These are phyloP conservation scores for Sisymbrium altissimum DNA, from an alignment of 345 rosid species.

Conservation along the genomic window DNA sequence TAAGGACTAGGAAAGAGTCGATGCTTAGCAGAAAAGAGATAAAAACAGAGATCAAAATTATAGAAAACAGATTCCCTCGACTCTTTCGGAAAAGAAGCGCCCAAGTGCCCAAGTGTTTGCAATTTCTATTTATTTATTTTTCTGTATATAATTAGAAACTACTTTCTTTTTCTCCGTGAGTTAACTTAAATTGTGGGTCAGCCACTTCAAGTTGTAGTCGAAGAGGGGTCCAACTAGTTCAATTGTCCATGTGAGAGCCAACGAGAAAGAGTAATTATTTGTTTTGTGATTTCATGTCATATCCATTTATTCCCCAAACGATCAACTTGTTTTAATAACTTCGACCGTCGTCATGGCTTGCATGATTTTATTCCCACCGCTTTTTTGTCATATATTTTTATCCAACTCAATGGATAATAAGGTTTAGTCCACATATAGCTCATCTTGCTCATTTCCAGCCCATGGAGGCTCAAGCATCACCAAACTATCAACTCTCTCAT, in stretches of 20 bases:
- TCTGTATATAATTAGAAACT: not conserved
- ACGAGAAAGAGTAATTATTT: slow-evolving; percentile 8
- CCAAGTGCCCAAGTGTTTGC: too few species aligned
- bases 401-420: too few species aligned
- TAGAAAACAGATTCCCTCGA: too few species aligned
- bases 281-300: slow-evolving; percentile 2
- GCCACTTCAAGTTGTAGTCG: not conserved
- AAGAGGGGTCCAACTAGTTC: not conserved
- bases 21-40: too few species aligned
- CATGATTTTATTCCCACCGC: not conserved
- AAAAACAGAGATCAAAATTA: too few species aligned
- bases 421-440: not conserved
- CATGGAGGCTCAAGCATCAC: slow-evolving; percentile 1
- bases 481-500: not conserved
- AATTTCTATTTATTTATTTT: not conserved
- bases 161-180: not conserved
- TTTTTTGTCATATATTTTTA: not conserved
- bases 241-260: slow-evolving; percentile 10
- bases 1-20: too few species aligned
- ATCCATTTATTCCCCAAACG: slow-evolving; percentile 20
- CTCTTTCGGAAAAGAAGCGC: too few species aligned
- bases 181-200: not conserved
- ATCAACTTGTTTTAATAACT: not conserved
- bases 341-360: not conserved
- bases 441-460: slow-evolving; percentile 10